phyloP scores from a whole-genome alignment of 2,329 filamentous ascomycete species.

The Claviceps maximensis region DNA sequence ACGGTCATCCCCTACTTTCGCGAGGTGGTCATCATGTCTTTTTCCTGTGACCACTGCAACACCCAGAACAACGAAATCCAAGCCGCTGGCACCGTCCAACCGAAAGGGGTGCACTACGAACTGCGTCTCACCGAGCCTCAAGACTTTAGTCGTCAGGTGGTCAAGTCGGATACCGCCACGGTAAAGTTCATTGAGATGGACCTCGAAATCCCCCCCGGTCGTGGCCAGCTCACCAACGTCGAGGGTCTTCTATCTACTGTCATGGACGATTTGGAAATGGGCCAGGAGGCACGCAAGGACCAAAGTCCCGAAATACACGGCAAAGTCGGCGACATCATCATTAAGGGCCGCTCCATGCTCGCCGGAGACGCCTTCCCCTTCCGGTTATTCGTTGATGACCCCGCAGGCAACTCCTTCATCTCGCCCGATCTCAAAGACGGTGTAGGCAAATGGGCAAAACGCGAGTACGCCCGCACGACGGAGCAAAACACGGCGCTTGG shows the following conservation, averaged over 20 bases:
- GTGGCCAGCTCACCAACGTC: slow-evolving; percentile 84
- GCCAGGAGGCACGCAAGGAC: slow-evolving; percentile 71
- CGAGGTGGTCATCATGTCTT: slow-evolving; percentile 95
- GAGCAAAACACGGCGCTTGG: slow-evolving; percentile 83
- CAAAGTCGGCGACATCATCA: slow-evolving; percentile 66
- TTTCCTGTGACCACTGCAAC: slow-evolving; percentile 78
- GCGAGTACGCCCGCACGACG: slow-evolving; percentile 67
- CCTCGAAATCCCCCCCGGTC: slow-evolving; percentile 81
- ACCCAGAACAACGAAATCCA: slow-evolving; percentile 91
- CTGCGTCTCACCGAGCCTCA: slow-evolving; percentile 58
- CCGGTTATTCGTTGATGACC: slow-evolving; percentile 76
- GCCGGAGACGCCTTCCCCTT: slow-evolving; percentile 72
- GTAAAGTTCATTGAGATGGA: slow-evolving; percentile 87
- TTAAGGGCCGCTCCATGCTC: slow-evolving; percentile 63
- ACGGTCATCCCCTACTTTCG: slow-evolving; percentile 94
- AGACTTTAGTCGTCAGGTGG: slow-evolving; percentile 75
- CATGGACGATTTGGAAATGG: slow-evolving; percentile 64
- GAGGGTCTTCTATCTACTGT: slow-evolving; percentile 75
- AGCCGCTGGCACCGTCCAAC: slow-evolving; percentile 81
- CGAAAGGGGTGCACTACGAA: slow-evolving; percentile 73
- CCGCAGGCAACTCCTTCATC: slow-evolving; percentile 93
- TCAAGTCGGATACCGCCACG: slow-evolving; percentile 79
- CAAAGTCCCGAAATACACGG: slow-evolving; percentile 64
- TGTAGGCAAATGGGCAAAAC: slow-evolving; percentile 78
- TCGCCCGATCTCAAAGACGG: slow-evolving; percentile 69